Percentiles rank a stretch among this genome's conserved stretches.
These are phyloP conservation scores for Boletus sp. DNA, from an alignment of 768 basidiomycete genomes.

Conservation along the genomic window DNA sequence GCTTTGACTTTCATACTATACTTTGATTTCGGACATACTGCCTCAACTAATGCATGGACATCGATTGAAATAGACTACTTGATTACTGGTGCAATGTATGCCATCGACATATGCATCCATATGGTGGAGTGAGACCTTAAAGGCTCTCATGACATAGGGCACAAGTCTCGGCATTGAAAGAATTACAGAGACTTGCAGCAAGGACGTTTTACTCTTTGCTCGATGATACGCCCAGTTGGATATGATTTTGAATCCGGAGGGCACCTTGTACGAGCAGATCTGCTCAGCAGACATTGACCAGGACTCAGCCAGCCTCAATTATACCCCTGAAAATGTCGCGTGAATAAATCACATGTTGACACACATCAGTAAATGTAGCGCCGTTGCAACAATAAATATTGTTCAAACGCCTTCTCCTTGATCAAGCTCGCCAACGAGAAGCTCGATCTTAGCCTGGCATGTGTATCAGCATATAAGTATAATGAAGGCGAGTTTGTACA, in stretches of 20 bases:
- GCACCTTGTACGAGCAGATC: constrained; percentile 76
- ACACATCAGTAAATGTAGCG: neutral
- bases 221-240: constrained; percentile 75
- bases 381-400: neutral
- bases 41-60: neutral
- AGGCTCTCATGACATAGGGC: constrained; percentile 1
- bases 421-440: constrained; percentile 62
- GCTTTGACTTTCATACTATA: constrained; percentile 18
- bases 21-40: neutral
- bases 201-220: constrained; percentile 50
- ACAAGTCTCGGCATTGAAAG: neutral
- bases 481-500: constrained; percentile 23
- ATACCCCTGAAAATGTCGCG: neutral
- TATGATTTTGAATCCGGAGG: constrained; percentile 57
- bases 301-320: neutral
- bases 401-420: constrained; percentile 52
- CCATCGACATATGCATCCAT: constrained; percentile 1
- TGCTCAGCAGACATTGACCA: neutral
- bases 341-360: constrained; percentile 1
- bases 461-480: constrained; percentile 4
- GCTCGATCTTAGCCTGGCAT: constrained; percentile 59
- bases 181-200: neutral
- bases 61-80: neutral
- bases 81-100: constrained; percentile 11
- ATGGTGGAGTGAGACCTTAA: neutral